Evolutionary conservation across 805 yeast species (phyloP).

Genomic region (Metschnikowia baotianmanensis): DNA sequence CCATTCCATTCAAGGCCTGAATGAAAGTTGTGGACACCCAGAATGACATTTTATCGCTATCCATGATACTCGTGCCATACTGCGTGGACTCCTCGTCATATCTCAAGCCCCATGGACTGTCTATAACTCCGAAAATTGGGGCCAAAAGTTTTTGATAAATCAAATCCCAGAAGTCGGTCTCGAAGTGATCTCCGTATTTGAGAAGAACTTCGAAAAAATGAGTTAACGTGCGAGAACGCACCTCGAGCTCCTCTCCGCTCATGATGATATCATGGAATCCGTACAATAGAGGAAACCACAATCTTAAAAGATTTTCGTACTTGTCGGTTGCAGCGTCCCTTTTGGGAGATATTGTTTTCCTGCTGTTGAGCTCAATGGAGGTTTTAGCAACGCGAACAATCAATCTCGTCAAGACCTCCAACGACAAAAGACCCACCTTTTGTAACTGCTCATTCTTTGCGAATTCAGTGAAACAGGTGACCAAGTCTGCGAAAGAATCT

Average conservation of each 20-base stretch:
- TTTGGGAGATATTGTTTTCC: constrained; percentile 9
- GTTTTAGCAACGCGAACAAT: constrained; percentile 56
- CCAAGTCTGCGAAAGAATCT: constrained; percentile 64
- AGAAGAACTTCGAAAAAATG: constrained; percentile 78
- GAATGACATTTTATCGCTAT: constrained; percentile 83
- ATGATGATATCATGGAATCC: constrained; percentile 87
- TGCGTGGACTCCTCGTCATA: constrained; percentile 46
- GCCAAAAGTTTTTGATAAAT: constrained; percentile 76
- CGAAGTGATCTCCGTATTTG: constrained; percentile 76
- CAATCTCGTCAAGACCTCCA: constrained; percentile 66
- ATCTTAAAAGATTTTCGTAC: constrained; percentile 44
- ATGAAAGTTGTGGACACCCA: constrained; percentile 97
- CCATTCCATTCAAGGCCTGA: constrained; percentile 88
- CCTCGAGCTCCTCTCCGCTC: constrained; percentile 93
- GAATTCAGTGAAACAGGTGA: constrained; percentile 72
- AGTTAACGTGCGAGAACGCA: constrained; percentile 82
- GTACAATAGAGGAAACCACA: constrained; percentile 84
- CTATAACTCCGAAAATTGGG: constrained; percentile 84
- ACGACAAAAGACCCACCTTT: constrained; percentile 73
- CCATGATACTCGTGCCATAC: constrained; percentile 17
- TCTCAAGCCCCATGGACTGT: constrained; percentile 66
- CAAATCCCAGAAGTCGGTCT: constrained; percentile 74
- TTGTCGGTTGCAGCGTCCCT: constrained; percentile 14
- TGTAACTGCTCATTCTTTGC: constrained; percentile 85
- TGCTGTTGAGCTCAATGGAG: constrained; percentile 24